Conservation (phyloP, 257 asterid species). For the Catharanthus roseus region DNA sequence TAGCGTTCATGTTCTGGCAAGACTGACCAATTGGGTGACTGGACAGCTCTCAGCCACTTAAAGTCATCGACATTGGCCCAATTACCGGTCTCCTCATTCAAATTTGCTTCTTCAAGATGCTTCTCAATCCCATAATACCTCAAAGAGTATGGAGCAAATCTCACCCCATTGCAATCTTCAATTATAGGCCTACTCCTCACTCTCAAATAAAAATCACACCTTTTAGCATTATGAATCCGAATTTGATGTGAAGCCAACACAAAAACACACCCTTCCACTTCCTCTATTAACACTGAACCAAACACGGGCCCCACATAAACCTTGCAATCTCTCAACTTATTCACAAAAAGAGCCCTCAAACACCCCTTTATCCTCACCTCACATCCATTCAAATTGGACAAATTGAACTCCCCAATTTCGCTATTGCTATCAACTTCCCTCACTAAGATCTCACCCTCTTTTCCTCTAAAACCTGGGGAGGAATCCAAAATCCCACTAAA, state of each 20-base stretch:
- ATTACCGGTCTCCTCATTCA: constrained; percentile 70
- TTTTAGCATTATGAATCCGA: constrained; percentile 65
- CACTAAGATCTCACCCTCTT: constrained; percentile 38
- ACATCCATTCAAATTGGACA: constrained; percentile 58
- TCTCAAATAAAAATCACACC: constrained; percentile 71
- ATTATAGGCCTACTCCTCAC: constrained; percentile 89
- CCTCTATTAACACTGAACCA: constrained; percentile 75
- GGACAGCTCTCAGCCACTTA: constrained; percentile 79
- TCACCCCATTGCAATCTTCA: constrained; percentile 62
- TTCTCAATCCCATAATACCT: constrained; percentile 51
- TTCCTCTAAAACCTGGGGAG: constrained; percentile 59
- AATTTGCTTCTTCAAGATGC: constrained; percentile 67
- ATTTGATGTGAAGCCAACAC: constrained; percentile 82
- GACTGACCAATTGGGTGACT: constrained; percentile 83
- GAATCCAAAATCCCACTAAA: constrained; percentile 27
- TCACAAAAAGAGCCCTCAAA: constrained; percentile 70
- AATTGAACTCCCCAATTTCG: constrained; percentile 53
- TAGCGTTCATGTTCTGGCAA: constrained; percentile 53
- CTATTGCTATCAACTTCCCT: constrained; percentile 41
- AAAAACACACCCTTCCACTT: constrained; percentile 54
- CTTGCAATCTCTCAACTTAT: constrained; percentile 51
- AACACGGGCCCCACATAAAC: constrained; percentile 56
- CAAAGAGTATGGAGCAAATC: constrained; percentile 73
- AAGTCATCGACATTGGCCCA: constrained; percentile 91
- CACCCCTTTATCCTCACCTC: constrained; percentile 65